Conservation (phyloP, 306 rosid species). For the Quercus bicolor region DNA sequence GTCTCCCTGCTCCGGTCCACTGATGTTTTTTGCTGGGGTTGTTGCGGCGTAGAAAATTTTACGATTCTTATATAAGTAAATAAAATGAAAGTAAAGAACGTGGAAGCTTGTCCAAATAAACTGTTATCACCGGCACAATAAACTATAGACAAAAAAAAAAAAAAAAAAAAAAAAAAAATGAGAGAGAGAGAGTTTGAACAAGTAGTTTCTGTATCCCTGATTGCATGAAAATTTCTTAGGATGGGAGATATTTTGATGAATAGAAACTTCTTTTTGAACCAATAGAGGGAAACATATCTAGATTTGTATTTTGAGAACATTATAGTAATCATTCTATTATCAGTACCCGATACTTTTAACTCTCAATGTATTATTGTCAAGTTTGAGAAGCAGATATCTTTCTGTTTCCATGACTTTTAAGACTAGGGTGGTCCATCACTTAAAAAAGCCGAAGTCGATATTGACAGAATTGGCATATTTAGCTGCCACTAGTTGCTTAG, state of each 20-base stretch:
- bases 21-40: conserved; percentile 37
- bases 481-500: background rate
- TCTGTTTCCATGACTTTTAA: background rate
- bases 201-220: background rate
- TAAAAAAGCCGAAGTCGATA: background rate
- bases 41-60: conserved; percentile 44
- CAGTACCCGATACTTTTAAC: background rate
- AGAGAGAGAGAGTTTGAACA: conserved; percentile 1
- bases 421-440: background rate
- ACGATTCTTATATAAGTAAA: conserved; percentile 1
- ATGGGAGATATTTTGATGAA: conserved; percentile 1
- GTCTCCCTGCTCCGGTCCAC: conserved; percentile 53
- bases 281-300: background rate
- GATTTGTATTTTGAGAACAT: background rate
- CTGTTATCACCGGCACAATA: conserved; percentile 11
- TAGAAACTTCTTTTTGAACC: background rate
- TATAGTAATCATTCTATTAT: background rate
- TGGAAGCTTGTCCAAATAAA: conserved; percentile 19
- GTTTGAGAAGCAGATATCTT: background rate
- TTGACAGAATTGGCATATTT: background rate
- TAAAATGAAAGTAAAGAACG: background rate
- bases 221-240: background rate
- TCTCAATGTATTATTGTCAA: background rate
- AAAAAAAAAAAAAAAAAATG: no score
- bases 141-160: background rate